Evolutionary conservation across 139 green algal genomes (phyloP).

Genomic region (Pleodorina starrii): DNA sequence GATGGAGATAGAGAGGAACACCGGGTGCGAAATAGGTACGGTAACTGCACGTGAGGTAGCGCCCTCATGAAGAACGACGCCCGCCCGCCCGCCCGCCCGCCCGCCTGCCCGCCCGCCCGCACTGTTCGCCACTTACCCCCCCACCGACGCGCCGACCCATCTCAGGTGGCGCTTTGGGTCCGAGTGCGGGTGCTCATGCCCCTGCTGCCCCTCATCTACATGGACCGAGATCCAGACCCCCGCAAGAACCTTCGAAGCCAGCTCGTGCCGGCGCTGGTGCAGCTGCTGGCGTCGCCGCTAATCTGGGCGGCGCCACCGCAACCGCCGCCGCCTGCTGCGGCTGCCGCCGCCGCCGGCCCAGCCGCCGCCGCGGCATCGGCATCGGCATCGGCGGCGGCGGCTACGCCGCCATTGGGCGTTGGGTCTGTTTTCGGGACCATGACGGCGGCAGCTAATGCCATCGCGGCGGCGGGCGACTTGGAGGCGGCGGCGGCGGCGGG

Average conservation of each 20-base stretch:
- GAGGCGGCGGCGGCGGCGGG: neutral
- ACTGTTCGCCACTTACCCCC: neutral
- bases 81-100: too few relatives aligned
- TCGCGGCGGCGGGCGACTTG: neutral
- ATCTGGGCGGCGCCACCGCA: neutral
- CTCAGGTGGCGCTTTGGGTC: constrained; percentile 54
- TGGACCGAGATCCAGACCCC: constrained; percentile 24
- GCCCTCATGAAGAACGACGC: too few relatives aligned
- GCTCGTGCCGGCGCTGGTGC: constrained; percentile 28
- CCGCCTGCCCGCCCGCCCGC: too few relatives aligned
- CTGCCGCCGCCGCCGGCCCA: neutral
- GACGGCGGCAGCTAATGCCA: neutral
- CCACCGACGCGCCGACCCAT: too few relatives aligned
- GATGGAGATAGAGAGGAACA: too few relatives aligned
- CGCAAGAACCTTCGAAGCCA: constrained; percentile 41
- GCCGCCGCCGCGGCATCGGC: neutral
- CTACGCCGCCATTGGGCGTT: neutral
- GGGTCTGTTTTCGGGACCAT: neutral
- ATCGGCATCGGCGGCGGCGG: neutral
- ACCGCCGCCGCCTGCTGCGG: neutral
- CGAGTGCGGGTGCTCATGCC: constrained; percentile 57
- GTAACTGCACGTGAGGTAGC: too few relatives aligned
- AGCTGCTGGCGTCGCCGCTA: constrained; percentile 38
- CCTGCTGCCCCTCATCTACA: constrained; percentile 54
- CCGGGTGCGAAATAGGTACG: too few relatives aligned